Percentiles rank a stretch among this genome's conserved stretches.
These are phyloP conservation scores for Hylodesmum podocarpum DNA, from an alignment of 306 rosid species.

Conservation along the genomic window DNA sequence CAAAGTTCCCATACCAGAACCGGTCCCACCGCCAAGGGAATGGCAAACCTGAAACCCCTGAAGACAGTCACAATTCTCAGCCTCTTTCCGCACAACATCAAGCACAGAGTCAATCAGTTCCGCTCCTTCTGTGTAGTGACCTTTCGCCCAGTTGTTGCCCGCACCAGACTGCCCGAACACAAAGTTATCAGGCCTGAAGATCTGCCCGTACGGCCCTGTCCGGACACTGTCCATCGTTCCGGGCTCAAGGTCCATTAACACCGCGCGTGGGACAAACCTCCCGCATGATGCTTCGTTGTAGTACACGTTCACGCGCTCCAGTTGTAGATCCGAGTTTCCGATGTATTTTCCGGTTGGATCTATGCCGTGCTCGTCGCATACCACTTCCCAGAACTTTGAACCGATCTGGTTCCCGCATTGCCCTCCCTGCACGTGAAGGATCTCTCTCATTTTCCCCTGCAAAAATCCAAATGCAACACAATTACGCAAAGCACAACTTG, in stretches of 20 bases:
- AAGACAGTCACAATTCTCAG: slow-evolving; percentile 61
- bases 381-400: slow-evolving; percentile 63
- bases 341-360: slow-evolving; percentile 60
- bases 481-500: too few species aligned
- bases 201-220: slow-evolving; percentile 60
- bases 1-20: slow-evolving; percentile 62
- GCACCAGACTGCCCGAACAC: slow-evolving; percentile 66
- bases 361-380: slow-evolving; percentile 66
- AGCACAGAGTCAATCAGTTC: slow-evolving; percentile 62
- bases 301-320: slow-evolving; percentile 60
- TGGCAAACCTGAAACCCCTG: slow-evolving; percentile 67
- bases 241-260: slow-evolving; percentile 61
- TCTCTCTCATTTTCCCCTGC: slow-evolving; percentile 57
- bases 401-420: slow-evolving; percentile 71
- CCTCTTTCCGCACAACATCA: slow-evolving; percentile 60
- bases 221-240: slow-evolving; percentile 67
- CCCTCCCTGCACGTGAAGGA: slow-evolving; percentile 64
- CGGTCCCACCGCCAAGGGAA: slow-evolving; percentile 62
- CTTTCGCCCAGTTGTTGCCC: slow-evolving; percentile 67
- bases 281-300: slow-evolving; percentile 65
- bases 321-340: slow-evolving; percentile 53
- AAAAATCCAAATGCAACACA: too few species aligned
- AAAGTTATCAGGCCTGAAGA: slow-evolving; percentile 61
- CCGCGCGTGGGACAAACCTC: slow-evolving; percentile 62
- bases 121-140: slow-evolving; percentile 61